Evolutionary conservation across 768 basidiomycete genomes (phyloP), one percentile per base, ranked within the genome.

Genomic region (Dioszegia aurantiaca): DNA sequence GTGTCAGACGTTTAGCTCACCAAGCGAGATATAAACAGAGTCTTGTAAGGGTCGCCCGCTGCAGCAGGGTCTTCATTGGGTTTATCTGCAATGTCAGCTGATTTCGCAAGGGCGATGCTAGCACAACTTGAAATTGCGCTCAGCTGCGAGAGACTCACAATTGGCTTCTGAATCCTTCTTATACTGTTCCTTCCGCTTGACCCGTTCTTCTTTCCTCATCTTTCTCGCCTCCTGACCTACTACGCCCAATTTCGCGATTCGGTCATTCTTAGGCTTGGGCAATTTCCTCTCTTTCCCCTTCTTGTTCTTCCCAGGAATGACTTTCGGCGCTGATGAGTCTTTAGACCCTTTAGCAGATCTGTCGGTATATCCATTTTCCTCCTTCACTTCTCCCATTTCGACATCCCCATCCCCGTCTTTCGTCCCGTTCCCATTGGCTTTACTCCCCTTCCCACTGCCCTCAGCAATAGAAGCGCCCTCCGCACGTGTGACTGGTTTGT

Each of bases 41-140:
- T 98, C 77, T 98, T 98, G 80, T 97, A 99, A 3, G 95, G 95
- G 72, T 99, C 95, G 2, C 95, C 95, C 40, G 87, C 81, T 30
- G 91, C 93, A 73, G 94, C 86, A 12, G 86, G 56, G 70, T 99
- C 93, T 54, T 94, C 93, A 19, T 87, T 82, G 9, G 95, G 95
- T 74, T 92, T 90, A 79, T 93, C 94, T 97, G 68, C 28, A 62
- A 17, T n/a, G 21, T 47, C 16, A 28, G 59, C 51, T 33, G 6
- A 33, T 33, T 33, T 33, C 8, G 6, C 8, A 6, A 33, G 33
- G 33, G 14, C 14, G 33, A 33, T 33, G 33, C 33, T n/a, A n/a
- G n/a, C n/a, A n/a, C n/a, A n/a, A n/a, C 45, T 26, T 46, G 26
- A 4, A 26, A 26, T 9, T 23, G 16, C 10, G 5, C 48, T 19